Conservation (phyloP, 495 filamentous ascomycete species). For the Penicillium salamii region DNA sequence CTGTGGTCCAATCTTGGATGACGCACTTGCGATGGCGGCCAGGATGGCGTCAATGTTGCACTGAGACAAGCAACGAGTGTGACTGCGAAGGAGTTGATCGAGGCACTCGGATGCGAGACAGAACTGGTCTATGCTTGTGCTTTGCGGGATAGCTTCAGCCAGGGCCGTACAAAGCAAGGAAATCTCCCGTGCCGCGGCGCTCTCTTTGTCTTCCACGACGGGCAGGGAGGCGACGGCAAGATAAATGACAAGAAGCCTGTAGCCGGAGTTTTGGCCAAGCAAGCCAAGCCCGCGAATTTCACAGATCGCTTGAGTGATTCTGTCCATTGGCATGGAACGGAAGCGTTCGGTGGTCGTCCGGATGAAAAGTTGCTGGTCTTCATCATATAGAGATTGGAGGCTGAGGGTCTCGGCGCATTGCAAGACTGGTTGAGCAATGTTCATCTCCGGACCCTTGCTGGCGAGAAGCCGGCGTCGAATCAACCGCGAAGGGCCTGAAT, state of each 20-base stretch:
- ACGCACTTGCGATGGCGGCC: slow-evolving; percentile 51
- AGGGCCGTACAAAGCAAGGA: slow-evolving; percentile 35
- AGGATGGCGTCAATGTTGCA: slow-evolving; percentile 68
- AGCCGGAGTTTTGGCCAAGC: slow-evolving; percentile 25
- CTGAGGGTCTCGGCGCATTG: slow-evolving; percentile 37
- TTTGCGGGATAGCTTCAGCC: slow-evolving; percentile 28
- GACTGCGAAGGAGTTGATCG: slow-evolving; percentile 54
- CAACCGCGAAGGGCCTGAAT: slow-evolving; percentile 34
- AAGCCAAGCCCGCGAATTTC: slow-evolving; percentile 36
- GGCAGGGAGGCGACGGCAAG: slow-evolving; percentile 34
- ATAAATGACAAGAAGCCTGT: slow-evolving; percentile 36
- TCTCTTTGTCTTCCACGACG: slow-evolving; percentile 41
- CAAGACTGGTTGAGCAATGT: slow-evolving; percentile 30
- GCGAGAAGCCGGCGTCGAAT: slow-evolving; percentile 41
- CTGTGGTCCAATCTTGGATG: slow-evolving; percentile 40
- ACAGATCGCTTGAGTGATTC: slow-evolving; percentile 27
- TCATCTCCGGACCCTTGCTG: slow-evolving; percentile 28
- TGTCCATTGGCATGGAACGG: slow-evolving; percentile 29
- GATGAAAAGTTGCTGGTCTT: slow-evolving; percentile 43
- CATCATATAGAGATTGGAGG: slow-evolving; percentile 37
- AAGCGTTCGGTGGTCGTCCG: slow-evolving; percentile 38
- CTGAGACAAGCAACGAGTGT: slow-evolving; percentile 57
- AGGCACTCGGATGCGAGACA: slow-evolving; percentile 54
- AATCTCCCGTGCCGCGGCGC: slow-evolving; percentile 30
- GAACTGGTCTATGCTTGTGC: slow-evolving; percentile 50